Base-by-base conservation (phyloP, 192 early-diverging fungal species). In the Haplosporangium gracile region DNA sequence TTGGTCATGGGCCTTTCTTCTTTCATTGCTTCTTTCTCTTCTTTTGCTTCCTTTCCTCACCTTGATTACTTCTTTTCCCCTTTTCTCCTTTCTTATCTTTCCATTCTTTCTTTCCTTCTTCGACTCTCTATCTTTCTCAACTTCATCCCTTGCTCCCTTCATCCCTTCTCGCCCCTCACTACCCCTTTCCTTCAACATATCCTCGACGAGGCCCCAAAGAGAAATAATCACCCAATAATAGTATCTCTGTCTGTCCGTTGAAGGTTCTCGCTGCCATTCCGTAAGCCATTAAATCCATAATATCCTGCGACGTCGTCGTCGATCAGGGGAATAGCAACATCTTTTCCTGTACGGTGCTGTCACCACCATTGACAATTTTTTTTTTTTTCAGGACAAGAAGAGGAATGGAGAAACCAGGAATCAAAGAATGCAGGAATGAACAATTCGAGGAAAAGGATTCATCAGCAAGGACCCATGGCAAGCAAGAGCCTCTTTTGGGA, bases 261-360 rank as follows among this genome's bases (percentile, higher is more conserved):
- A 42, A 13, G 13, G 49, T 51, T 2, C 18, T 71, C 70, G 22
- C 40, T 42, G 70, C 40, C 70, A 71, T 42, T 71, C n/a, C 22
- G 70, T 71, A 71, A 71, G 70, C 70, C 60, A 65, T 32, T 65
- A n/a, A 10, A 60, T 60, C 55, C 55, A n/a, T 26, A 24, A 24
- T 60, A 10, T 29, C 9, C 6, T 65, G 8, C 11, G 26, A 63
- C 32, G n/a, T 26, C 0, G 26, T 63, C 60, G n/a, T 11, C 49
- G 49, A 51, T 51, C 49, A 32, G 29, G 11, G 60, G 3, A 24
- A 65, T 32, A 63, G 10, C 29, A 32, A 4, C 60, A 29, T 3
- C 60, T 16, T 65, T 32, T 24, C n/a, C 29, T 32, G 10, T 65
- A 0, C n/a, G 11, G 2, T 65, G 10, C 4, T 18, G 3, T 51